phyloP scores from a whole-genome alignment of 768 basidiomycete species.

The Boletus rufocinnamomeus region DNA sequence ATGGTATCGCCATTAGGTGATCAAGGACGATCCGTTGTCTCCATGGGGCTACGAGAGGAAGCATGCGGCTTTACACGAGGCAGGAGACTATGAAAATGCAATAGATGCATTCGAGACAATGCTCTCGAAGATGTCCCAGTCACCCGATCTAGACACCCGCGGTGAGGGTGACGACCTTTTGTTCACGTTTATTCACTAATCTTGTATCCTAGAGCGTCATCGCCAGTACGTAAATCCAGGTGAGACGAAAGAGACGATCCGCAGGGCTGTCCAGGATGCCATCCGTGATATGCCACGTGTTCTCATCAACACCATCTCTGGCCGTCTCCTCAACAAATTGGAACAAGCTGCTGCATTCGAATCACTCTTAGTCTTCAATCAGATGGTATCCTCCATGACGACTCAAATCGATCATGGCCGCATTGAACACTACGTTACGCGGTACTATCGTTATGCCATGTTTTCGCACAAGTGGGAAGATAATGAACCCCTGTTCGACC shows the following conservation, averaged over 20 bases:
- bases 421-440: too few relatives aligned
- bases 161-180: neutral
- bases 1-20: constrained; percentile 1
- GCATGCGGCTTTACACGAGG: constrained; percentile 6
- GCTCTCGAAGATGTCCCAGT: too few relatives aligned
- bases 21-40: too few relatives aligned
- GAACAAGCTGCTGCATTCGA: constrained; percentile 10
- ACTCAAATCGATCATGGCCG: neutral
- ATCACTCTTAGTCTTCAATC: constrained; percentile 2
- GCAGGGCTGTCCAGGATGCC: neutral
- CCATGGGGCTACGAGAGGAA: neutral
- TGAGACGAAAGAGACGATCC: neutral
- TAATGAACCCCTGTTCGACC: too few relatives aligned
- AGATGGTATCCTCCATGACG: constrained; percentile 17
- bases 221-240: neutral
- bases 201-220: too few relatives aligned
- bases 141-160: neutral
- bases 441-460: constrained; percentile 13
- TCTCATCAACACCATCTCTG: too few relatives aligned
- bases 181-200: neutral
- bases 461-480: constrained; percentile 19
- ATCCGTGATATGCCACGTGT: constrained; percentile 2
- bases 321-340: neutral
- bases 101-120: constrained; percentile 2
- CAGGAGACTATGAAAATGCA: neutral